phyloP scores from a whole-genome alignment of 129 eudicot genomes.

The Flaveria trinervia region DNA sequence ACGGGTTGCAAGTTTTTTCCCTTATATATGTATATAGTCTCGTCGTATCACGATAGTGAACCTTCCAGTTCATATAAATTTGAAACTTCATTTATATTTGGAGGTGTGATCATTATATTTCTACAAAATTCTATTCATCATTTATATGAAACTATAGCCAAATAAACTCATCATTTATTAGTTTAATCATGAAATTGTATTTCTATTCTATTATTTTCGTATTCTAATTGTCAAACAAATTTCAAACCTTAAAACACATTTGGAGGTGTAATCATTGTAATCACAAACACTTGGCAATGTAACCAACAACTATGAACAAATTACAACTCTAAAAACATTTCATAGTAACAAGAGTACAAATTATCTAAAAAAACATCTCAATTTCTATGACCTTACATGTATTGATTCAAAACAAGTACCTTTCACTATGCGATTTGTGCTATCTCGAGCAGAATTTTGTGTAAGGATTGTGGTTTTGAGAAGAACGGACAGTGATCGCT shows the following conservation, averaged over 20 bases:
- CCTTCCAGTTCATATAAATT: no score
- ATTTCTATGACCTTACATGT: conserved; percentile 15
- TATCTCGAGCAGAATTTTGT: conserved; percentile 80
- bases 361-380: conserved; percentile 24
- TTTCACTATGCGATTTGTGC: conserved; percentile 68
- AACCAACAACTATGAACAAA: conserved; percentile 10
- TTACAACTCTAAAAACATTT: conserved; percentile 16
- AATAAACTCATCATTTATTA: no score
- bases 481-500: conserved; percentile 97
- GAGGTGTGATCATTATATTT: no score
- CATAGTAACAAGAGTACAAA: conserved; percentile 4
- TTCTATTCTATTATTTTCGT: background rate
- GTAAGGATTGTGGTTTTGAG: conserved; percentile 95
- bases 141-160: no score
- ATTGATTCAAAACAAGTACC: background rate
- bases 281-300: background rate
- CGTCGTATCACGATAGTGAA: no score
- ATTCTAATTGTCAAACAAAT: background rate
- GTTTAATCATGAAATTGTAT: no score
- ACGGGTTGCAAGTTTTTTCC: no score
- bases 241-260: background rate
- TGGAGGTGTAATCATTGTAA: background rate
- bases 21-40: no score
- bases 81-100: no score
- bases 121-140: no score